Percentiles rank a stretch among this genome's conserved stretches.
These are phyloP conservation scores for Coemansia sp. DNA, from an alignment of 192 early-diverging fungal genomes.

Conservation along the genomic window DNA sequence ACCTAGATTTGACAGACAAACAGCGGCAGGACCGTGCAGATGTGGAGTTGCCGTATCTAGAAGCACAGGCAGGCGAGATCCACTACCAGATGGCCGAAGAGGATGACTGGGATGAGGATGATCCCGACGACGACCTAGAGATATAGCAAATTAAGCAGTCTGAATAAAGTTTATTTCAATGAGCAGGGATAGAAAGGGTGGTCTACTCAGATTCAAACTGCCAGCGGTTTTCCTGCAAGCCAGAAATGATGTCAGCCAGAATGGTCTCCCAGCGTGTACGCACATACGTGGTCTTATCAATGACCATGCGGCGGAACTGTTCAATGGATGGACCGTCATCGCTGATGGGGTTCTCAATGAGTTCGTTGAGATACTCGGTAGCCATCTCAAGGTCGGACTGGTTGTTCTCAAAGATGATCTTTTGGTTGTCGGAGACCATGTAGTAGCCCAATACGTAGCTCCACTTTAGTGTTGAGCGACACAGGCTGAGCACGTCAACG, in stretches of 20 bases:
- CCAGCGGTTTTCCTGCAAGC: constrained; percentile 83
- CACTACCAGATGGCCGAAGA: constrained; percentile 84
- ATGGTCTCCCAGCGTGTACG: constrained; percentile 81
- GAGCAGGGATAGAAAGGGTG: not conserved
- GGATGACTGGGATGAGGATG: constrained; percentile 90
- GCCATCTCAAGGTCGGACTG: constrained; percentile 98
- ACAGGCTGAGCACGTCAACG: constrained; percentile 82
- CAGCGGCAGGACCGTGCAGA: constrained; percentile 72
- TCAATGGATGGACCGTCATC: constrained; percentile 63
- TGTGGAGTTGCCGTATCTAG: constrained; percentile 78
- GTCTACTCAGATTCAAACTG: constrained; percentile 54
- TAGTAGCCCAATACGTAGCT: constrained; percentile 98
- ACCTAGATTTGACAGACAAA: constrained; percentile 77
- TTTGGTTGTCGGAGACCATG: constrained; percentile 79
- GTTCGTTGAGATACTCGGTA: constrained; percentile 87
- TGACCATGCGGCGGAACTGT: constrained; percentile 79
- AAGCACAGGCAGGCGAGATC: constrained; percentile 57
- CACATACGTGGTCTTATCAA: constrained; percentile 96
- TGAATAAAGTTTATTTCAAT: constrained; percentile 3
- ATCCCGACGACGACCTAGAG: constrained; percentile 88
- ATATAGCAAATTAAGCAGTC: constrained; percentile 53
- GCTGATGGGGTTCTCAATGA: constrained; percentile 85
- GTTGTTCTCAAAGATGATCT: constrained; percentile 95
- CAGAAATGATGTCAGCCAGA: constrained; percentile 86
- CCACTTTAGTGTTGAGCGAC: constrained; percentile 95